These are phyloP conservation scores for Saccharomycopsis capsularis DNA, from an alignment of 805 yeast species.

Conservation along the genomic window DNA sequence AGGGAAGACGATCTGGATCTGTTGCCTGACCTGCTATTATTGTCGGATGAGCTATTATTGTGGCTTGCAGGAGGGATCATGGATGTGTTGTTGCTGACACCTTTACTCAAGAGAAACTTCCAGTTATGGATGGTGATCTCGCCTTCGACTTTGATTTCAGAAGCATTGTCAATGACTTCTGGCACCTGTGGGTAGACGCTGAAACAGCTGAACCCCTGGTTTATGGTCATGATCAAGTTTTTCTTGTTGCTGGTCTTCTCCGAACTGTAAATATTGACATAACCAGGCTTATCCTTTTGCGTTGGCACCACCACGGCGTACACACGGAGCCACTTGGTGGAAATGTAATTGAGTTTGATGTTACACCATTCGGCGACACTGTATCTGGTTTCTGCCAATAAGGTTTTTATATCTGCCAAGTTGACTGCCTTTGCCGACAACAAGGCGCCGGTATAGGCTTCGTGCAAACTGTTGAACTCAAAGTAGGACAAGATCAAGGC, in stretches of 20 bases:
- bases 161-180: slow-evolving; percentile 48
- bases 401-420: slow-evolving; percentile 51
- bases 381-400: slow-evolving; percentile 43
- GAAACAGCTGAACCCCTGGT: slow-evolving; percentile 38
- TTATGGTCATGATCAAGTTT: slow-evolving; percentile 43
- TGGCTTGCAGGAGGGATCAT: slow-evolving; percentile 11
- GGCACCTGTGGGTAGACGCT: slow-evolving; percentile 56
- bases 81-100: slow-evolving; percentile 7
- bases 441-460: slow-evolving; percentile 59
- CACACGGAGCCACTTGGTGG: slow-evolving; percentile 50
- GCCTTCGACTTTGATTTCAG: slow-evolving; percentile 50
- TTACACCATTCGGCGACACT: slow-evolving; percentile 55
- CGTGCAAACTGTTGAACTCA: slow-evolving; percentile 51
- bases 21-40: slow-evolving; percentile 1
- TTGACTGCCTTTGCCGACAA: slow-evolving; percentile 50
- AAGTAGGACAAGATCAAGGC: slow-evolving; percentile 48
- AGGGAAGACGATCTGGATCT: slow-evolving; percentile 21
- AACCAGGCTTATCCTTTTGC: slow-evolving; percentile 36
- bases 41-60: background rate
- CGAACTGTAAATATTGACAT: slow-evolving; percentile 46
- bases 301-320: slow-evolving; percentile 42
- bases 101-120: slow-evolving; percentile 15
- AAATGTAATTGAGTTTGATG: slow-evolving; percentile 50
- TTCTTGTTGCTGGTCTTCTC: slow-evolving; percentile 41
- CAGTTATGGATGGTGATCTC: slow-evolving; percentile 37